Evolutionary conservation across 2,329 filamentous ascomycete genomes (phyloP), one percentile per base, ranked within the genome.

Genomic region (Scopulariopsis brevicaulis): DNA sequence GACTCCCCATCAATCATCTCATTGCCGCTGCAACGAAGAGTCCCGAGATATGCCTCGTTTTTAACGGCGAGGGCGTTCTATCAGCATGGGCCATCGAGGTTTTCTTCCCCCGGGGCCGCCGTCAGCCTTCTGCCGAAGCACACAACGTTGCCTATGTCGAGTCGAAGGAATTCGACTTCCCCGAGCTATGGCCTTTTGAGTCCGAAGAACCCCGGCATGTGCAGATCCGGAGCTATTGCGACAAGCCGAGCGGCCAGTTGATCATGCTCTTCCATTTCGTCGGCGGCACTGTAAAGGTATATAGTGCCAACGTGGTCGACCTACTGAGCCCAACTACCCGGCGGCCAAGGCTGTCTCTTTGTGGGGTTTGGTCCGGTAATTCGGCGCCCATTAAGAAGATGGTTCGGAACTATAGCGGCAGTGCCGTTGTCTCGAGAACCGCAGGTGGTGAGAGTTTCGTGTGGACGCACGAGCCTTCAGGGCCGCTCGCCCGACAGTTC

Each of bases 61-160:
- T 96, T 54, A 90, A 97, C 70, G 85, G 86, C n/a, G 76, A 80
- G 54, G 93, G 93, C 1, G 85, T 86, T 63, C 90, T 97, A 87
- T 91, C 89, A 48, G 90, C 90, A 0, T 96, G 93, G 89, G 93
- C 90, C 0, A 73, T 99, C 58, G 92, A 97, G 69, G 92, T 93
- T 66, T 81, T 96, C 22, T 86, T 87, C 40, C 85, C 82, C 64
- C 90, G 86, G 66, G 75, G 78, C 35, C 83, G 82, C 63, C 82
- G 82, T 60, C 43, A 25, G 4, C 43, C 55, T 15, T 77, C 80
- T 4, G 78, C 83, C 32, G 84, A 85, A 61, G 82, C 93, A n/a
- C 95, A 94, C 74, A 94, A 90, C 66, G 85, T 96, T 63, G 84
- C 90, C 1, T 89, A 95, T 65, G 81, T 92, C 28, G 83, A 89